Percentiles rank a stretch among this genome's conserved stretches.
Conservation (phyloP, 2,329 filamentous ascomycete species). For the Pleurostoma richardsiae region DNA sequence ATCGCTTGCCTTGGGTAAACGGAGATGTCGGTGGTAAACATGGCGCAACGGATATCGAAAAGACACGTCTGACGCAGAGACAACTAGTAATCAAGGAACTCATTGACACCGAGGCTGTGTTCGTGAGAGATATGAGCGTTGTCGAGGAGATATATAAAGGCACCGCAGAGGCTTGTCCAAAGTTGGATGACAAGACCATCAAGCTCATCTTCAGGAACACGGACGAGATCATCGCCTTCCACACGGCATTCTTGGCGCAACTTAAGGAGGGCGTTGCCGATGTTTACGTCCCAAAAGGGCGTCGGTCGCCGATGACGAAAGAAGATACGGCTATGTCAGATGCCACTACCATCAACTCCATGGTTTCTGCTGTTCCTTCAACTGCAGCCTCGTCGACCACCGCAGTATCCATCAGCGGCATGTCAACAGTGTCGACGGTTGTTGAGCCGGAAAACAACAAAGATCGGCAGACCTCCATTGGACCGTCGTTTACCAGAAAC, state of each 20-base stretch:
- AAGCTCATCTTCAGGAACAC: slow-evolving; percentile 91
- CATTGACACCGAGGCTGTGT: slow-evolving; percentile 86
- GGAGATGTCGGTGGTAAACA: slow-evolving; percentile 30
- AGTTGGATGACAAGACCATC: slow-evolving; percentile 77
- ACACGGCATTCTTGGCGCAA: slow-evolving; percentile 70
- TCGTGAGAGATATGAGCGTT: slow-evolving; percentile 93
- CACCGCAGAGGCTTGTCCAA: slow-evolving; percentile 75
- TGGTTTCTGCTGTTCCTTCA: slow-evolving; percentile 19
- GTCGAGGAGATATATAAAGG: slow-evolving; percentile 97
- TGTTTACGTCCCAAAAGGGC: slow-evolving; percentile 65
- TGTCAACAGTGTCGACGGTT: slow-evolving; percentile 22
- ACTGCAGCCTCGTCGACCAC: slow-evolving; percentile 8
- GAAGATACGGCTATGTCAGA: slow-evolving; percentile 20
- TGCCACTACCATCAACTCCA: slow-evolving; percentile 24
- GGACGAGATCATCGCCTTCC: slow-evolving; percentile 84
- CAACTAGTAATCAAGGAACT: slow-evolving; percentile 86
- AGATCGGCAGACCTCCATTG: slow-evolving; percentile 47
- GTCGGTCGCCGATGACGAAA: slow-evolving; percentile 33
- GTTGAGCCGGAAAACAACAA: slow-evolving; percentile 43
- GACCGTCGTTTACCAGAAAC: slow-evolving; percentile 49
- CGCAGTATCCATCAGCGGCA: slow-evolving; percentile 6
- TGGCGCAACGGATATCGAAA: slow-evolving; percentile 46
- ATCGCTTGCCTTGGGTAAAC: slow-evolving; percentile 22
- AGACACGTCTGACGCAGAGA: slow-evolving; percentile 72
- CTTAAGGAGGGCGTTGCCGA: slow-evolving; percentile 76